Evolutionary conservation across 2,329 filamentous ascomycete species (phyloP), one percentile per base, ranked within the genome.

Genomic region (Ampelomyces quisqualis): DNA sequence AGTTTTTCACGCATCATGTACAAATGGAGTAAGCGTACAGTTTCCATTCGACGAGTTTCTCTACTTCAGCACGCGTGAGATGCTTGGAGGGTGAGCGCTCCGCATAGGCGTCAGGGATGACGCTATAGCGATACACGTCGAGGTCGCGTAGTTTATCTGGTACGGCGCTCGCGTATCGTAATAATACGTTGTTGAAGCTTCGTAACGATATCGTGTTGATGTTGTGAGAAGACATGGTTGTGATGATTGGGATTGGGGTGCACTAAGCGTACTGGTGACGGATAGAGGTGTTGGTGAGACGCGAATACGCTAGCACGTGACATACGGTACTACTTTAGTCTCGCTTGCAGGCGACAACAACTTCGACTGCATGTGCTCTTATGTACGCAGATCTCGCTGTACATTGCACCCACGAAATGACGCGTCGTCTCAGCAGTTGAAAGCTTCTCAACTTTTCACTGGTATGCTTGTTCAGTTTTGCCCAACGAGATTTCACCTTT

Each of bases 31-130:
- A 4, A 18, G 32, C 50, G 13, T 52, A 67, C 65, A 71, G 41
- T 55, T 71, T 71, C 68, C 68, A 71, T 31, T 68, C 65, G 1
- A 71, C 66, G 1, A 71, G 51, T 11, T 51, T 52, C 30, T 55
- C 60, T 1, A 69, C 49, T 40, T 69, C 64, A 1, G 42, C 35
- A 37, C 65, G 66, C 3, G 43, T 43, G 1, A 70, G 38, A 13
- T 43, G 45, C 21, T 41, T 43, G 5, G 42, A 23, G 11, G 46
- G 32, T 31, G 36, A 35, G 10, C 49, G 49, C 11, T 51, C 19
- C 7, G 50, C 50, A 18, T 66, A 31, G 5, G 44, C 38, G 3
- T 47, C 26, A 0, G 65, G 65, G 4, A 68, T 53, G 5, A 47
- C 55, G 8, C 54, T 47, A 40, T 67, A 69, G 36, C 67, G 65